Evolutionary conservation across 805 yeast species (phyloP), one percentile per base, ranked within the genome.

Genomic region (Candida lessepsii): DNA sequence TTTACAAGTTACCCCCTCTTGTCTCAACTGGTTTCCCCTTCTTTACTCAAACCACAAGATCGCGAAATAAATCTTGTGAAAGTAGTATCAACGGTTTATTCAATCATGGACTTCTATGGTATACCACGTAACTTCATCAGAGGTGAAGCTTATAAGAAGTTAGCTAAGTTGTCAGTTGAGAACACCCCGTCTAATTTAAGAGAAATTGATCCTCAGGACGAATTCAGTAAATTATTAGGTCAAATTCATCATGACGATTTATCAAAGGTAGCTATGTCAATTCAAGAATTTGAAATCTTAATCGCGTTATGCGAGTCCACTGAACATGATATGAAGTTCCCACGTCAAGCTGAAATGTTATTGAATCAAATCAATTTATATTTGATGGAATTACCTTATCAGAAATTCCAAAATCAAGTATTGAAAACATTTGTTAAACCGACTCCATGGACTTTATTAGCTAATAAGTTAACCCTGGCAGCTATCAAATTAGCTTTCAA

Each of bases 231-330:
- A 17, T 48, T 64, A 35, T 29, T 47, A 25, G 39, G 38, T 2
- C 29, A 41, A 7, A 38, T 38, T n/a, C 32, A 32, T 8, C 31
- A 27, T 18, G 29, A 32, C 10, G 40, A 42, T 8, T 46, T 62
- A 24, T 51, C 64, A 4, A 42, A 61, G 4, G 69, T 72, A 13
- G 74, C 77, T 11, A 65, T 77, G 44, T 60, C 77, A 2, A 59
- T 67, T 28, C 75, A 71, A 42, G 84, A 80, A 53, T 67, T 69
- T 42, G 85, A 82, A 46, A 71, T 75, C 4, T 61, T 82, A 43
- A 48, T 75, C 32, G 84, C 87, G 0, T 58, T 83, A 19, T 76
- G 83, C 44, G 64, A 65, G 19, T 61, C 70, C 9, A 53, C 71
- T 3, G 41, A 42, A 4, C 60, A 65, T 6, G 52, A 57, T 8